Base-by-base conservation (phyloP, 805 yeast species). In the Wickerhamomyces bisporus region DNA sequence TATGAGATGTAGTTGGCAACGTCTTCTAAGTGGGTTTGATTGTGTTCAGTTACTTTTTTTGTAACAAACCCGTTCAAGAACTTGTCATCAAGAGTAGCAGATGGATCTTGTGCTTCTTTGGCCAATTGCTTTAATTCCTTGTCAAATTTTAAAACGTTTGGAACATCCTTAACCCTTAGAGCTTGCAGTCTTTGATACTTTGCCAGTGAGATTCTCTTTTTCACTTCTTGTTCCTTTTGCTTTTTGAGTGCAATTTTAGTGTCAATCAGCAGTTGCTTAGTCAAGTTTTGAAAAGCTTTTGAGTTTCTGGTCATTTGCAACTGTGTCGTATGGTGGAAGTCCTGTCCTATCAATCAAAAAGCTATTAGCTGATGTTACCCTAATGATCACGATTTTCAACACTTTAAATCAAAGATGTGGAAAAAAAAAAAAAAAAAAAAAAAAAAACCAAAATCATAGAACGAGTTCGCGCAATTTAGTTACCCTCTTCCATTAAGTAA, bases 1-100 rank as follows among this genome's bases (percentile, higher is more conserved):
- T 81, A 76, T 36, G 70, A 67, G 37, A 91, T 63, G 55, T 77
- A 91, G 9, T 70, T 64, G 5, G 75, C 64, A 12, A 84, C 70
- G 52, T 85, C 88, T n/a, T 57, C 48, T 33, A 81, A 60, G 50
- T 80, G 79, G 25, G 60, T 45, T 5, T 48, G 32, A 26, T 49
- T 53, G 32, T 52, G 55, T 8, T 36, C 33, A 7, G 43, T 31
- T 20, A 42, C 50, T 6, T 38, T 53, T 24, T 26, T 41, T 2
- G 43, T 37, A 15, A 36, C 39, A 13, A 55, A 38, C 4, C 49
- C 51, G 0, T 42, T 39, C 3, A 39, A 15, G 2, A 48, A 20
- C 12, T 32, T 30, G 5, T 42, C 16, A 20, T 45, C 48, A 2
- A 53, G 34, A 18, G 36, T 33, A 0, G 48, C 53, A 2, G 30